phyloP scores from a whole-genome alignment of 257 asterid genomes.

The Anisodus acutangulus region DNA sequence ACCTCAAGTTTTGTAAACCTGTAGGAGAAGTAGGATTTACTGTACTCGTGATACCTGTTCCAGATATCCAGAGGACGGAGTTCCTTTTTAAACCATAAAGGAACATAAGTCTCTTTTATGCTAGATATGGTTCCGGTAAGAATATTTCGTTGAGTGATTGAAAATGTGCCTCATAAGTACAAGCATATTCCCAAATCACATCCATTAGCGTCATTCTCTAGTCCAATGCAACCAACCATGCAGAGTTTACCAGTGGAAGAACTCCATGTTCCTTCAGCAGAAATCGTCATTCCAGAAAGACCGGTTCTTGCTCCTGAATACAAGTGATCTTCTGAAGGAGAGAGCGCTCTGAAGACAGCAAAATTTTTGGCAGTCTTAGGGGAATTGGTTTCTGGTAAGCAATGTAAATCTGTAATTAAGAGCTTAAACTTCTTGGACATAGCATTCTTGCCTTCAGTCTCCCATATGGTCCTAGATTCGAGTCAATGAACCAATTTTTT shows the following conservation, averaged over 20 bases:
- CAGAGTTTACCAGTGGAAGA: conserved; percentile 36
- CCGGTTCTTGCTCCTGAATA: conserved; percentile 33
- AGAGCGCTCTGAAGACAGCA: conserved; percentile 32
- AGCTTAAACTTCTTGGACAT: conserved; percentile 17
- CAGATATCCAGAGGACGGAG: conserved; percentile 26
- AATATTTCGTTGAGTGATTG: conserved; percentile 33
- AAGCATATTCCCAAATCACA: conserved; percentile 28
- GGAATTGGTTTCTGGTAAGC: conserved; percentile 23
- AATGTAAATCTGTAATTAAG: conserved; percentile 29
- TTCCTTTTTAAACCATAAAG: conserved; percentile 29
- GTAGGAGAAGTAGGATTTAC: conserved; percentile 31
- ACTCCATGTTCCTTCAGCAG: conserved; percentile 36
- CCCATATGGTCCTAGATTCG: conserved; percentile 23
- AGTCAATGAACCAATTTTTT: conserved; percentile 19
- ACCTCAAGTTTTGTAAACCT: conserved; percentile 30
- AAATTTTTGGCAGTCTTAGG: conserved; percentile 27
- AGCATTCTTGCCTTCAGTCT: conserved; percentile 19
- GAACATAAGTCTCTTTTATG: conserved; percentile 13
- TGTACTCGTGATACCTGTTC: conserved; percentile 20
- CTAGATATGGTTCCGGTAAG: conserved; percentile 32
- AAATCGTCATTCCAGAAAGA: conserved; percentile 33
- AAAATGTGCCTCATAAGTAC: conserved; percentile 25
- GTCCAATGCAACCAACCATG: conserved; percentile 38
- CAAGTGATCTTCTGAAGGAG: conserved; percentile 25
- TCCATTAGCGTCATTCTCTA: neutral